These are phyloP conservation scores for Colletotrichum higginsianum DNA, from an alignment of 2,329 filamentous ascomycete genomes.

Conservation along the genomic window DNA sequence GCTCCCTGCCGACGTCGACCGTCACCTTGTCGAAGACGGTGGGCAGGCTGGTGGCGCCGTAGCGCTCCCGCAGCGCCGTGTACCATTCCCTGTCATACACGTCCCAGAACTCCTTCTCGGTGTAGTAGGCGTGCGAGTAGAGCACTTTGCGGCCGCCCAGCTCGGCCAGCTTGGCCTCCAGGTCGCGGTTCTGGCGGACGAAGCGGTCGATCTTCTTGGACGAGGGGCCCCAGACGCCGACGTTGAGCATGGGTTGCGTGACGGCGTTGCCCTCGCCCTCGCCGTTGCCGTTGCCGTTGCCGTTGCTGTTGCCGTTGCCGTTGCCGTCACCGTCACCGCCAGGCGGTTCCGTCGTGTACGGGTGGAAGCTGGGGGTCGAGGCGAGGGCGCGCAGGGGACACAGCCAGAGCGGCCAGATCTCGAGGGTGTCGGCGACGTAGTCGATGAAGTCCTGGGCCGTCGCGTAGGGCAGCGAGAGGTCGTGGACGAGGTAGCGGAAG, in stretches of 20 bases:
- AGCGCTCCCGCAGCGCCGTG: constrained; percentile 68
- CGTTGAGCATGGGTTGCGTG: constrained; percentile 62
- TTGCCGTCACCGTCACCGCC: background rate
- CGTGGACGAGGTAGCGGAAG: constrained; percentile 75
- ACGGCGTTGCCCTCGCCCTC: too few species aligned
- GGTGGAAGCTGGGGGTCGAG: constrained; percentile 46
- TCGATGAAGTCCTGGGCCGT: constrained; percentile 60
- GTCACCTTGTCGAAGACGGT: constrained; percentile 79
- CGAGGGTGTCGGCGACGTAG: constrained; percentile 62
- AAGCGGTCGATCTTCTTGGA: constrained; percentile 60
- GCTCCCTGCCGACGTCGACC: constrained; percentile 49
- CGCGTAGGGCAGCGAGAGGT: constrained; percentile 68
- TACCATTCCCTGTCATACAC: constrained; percentile 74
- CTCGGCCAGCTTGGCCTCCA: constrained; percentile 72
- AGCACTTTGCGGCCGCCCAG: constrained; percentile 78
- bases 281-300: too few species aligned
- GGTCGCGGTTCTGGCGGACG: constrained; percentile 68
- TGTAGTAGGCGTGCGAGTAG: constrained; percentile 79
- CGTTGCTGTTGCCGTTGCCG: too few species aligned
- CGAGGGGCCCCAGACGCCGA: constrained; percentile 73
- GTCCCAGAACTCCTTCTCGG: constrained; percentile 77
- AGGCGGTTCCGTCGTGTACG: constrained; percentile 21
- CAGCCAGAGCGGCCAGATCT: constrained; percentile 70
- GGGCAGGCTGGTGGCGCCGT: constrained; percentile 71
- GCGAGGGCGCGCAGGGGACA: constrained; percentile 65